Conservation (phyloP, 1,139 yeast species). For the Zygosaccharomyces sapae region DNA sequence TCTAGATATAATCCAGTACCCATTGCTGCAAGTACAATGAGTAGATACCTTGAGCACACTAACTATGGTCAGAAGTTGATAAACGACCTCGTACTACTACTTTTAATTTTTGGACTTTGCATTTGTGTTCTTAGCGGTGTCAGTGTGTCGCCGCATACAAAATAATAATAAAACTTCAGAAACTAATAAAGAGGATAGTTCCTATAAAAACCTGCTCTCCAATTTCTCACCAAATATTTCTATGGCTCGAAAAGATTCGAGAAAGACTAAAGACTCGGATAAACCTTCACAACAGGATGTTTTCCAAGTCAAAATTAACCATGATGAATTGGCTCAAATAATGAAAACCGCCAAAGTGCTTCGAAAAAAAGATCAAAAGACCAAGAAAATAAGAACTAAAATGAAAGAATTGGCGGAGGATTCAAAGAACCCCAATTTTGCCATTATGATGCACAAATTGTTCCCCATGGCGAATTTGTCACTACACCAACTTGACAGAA, state of each 20-base stretch:
- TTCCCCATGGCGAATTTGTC: neutral
- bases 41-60: too few species aligned
- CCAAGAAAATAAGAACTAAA: neutral
- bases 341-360: neutral
- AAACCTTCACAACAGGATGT: neutral
- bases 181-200: neutral
- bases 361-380: neutral
- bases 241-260: neutral
- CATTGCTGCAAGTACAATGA: too few species aligned
- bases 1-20: too few species aligned
- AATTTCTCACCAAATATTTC: neutral
- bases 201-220: neutral
- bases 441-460: neutral
- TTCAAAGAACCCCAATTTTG: neutral
- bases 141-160: neutral
- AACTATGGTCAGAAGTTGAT: too few species aligned
- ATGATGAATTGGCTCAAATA: neutral
- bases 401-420: neutral
- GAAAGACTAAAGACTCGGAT: neutral
- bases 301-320: neutral
- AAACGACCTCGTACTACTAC: too few species aligned
- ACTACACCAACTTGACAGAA: neutral
- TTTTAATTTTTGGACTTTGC: neutral
- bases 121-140: neutral
- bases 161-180: neutral